phyloP scores from a whole-genome alignment of 768 basidiomycete genomes.

The Russula sp. region DNA sequence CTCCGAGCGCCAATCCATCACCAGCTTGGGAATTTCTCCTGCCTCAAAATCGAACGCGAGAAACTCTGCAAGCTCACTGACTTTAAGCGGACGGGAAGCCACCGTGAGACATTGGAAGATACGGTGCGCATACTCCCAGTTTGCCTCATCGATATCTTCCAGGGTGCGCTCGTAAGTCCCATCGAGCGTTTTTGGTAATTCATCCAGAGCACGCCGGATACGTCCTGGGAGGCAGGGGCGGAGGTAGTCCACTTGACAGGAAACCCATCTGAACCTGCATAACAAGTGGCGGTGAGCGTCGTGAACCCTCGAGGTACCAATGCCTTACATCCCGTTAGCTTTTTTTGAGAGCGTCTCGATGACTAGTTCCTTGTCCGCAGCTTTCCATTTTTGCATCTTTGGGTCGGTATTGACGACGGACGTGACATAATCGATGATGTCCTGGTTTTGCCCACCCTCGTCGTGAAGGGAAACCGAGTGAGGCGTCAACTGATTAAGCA shows the following conservation, averaged over 20 bases:
- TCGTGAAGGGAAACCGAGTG: not conserved
- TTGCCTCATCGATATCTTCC: not conserved
- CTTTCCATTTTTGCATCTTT: not conserved
- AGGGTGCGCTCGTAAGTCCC: no score
- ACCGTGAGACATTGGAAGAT: not conserved
- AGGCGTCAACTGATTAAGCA: not conserved
- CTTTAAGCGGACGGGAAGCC: no score
- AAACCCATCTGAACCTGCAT: not conserved
- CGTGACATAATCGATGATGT: not conserved
- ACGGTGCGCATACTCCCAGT: not conserved
- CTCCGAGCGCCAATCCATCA: no score
- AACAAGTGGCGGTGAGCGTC: not conserved
- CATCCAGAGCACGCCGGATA: no score
- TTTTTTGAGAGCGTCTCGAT: not conserved
- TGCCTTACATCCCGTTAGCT: conserved; percentile 6
- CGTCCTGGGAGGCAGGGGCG: no score
- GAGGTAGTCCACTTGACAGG: not conserved
- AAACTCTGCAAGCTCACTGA: no score
- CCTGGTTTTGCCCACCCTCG: not conserved
- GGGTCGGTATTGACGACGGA: not conserved
- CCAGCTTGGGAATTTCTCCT: no score
- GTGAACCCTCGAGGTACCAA: no score
- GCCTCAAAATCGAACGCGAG: no score
- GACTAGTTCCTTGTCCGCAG: not conserved
- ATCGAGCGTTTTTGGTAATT: no score